Conservation (phyloP, 2,329 filamentous ascomycete species). For the Aspergillus quadrilineatus region DNA sequence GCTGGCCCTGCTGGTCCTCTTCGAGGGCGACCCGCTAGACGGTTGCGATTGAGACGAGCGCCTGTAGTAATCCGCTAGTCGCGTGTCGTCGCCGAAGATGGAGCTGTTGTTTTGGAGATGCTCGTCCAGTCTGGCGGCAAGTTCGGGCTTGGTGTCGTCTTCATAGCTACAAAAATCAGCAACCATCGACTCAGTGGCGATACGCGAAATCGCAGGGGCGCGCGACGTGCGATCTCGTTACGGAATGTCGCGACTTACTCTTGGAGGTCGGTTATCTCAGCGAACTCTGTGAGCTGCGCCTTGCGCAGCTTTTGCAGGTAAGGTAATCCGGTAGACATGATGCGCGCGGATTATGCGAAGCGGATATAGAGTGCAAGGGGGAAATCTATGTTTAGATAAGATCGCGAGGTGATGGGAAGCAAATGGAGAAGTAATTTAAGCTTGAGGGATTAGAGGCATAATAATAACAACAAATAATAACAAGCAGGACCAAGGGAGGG, state of each 20-base stretch:
- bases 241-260: constrained; percentile 58
- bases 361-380: constrained; percentile 13
- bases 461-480: constrained; percentile 11
- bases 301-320: constrained; percentile 84
- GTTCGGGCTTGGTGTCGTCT: constrained; percentile 71
- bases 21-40: constrained; percentile 47
- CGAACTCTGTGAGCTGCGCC: constrained; percentile 72
- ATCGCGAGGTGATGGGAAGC: constrained; percentile 2
- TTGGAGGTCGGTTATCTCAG: constrained; percentile 66
- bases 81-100: constrained; percentile 62
- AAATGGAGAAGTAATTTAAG: constrained; percentile 1
- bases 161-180: constrained; percentile 56
- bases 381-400: constrained; percentile 1
- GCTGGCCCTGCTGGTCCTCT: constrained; percentile 47
- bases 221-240: not conserved
- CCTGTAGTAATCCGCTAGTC: constrained; percentile 74
- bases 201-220: not conserved
- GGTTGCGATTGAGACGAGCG: constrained; percentile 35
- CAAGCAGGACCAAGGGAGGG: constrained; percentile 17
- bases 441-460: not conserved
- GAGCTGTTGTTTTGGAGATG: constrained; percentile 69
- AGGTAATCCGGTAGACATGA: constrained; percentile 64
- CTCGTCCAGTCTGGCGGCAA: constrained; percentile 72
- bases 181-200: not conserved
- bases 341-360: constrained; percentile 45